These are phyloP conservation scores for Calonectria leucothoes DNA, from an alignment of 2,329 filamentous ascomycete genomes.

Conservation along the genomic window DNA sequence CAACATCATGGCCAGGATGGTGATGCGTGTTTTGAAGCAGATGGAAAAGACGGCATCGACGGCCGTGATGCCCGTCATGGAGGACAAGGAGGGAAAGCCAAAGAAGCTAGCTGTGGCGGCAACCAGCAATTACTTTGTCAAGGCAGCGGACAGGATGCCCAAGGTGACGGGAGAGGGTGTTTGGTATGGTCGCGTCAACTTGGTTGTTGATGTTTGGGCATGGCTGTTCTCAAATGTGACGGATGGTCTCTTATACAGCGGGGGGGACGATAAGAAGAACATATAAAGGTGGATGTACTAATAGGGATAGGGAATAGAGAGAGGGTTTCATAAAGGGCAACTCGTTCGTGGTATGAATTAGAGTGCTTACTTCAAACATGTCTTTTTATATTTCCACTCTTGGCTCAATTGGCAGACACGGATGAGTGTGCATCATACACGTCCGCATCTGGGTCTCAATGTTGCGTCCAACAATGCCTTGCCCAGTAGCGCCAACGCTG, in stretches of 20 bases:
- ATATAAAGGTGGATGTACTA: slow-evolving; percentile 13
- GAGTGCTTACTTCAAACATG: neutral
- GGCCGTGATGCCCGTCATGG: slow-evolving; percentile 58
- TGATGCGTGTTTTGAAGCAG: slow-evolving; percentile 62
- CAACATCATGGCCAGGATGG: slow-evolving; percentile 61
- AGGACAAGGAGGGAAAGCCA: slow-evolving; percentile 38
- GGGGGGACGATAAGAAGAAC: slow-evolving; percentile 39
- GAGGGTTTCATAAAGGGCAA: neutral
- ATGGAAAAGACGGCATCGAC: slow-evolving; percentile 62
- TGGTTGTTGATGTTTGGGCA: slow-evolving; percentile 45
- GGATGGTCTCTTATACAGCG: slow-evolving; percentile 46
- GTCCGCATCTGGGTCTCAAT: neutral
- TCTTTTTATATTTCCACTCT: neutral
- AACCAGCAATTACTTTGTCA: slow-evolving; percentile 50
- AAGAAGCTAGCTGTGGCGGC: slow-evolving; percentile 40
- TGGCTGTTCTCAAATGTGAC: slow-evolving; percentile 46
- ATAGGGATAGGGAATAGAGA: neutral
- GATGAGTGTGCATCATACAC: neutral
- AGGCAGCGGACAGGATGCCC: slow-evolving; percentile 50
- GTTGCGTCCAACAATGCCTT: neutral
- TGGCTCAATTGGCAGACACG: too few relatives aligned
- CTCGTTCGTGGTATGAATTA: neutral
- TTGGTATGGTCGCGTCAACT: slow-evolving; percentile 50
- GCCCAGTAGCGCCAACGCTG: neutral
- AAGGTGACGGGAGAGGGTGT: slow-evolving; percentile 48